Base-by-base conservation (phyloP, 2,329 filamentous ascomycete genomes). In the Colletotrichum godetiae region DNA sequence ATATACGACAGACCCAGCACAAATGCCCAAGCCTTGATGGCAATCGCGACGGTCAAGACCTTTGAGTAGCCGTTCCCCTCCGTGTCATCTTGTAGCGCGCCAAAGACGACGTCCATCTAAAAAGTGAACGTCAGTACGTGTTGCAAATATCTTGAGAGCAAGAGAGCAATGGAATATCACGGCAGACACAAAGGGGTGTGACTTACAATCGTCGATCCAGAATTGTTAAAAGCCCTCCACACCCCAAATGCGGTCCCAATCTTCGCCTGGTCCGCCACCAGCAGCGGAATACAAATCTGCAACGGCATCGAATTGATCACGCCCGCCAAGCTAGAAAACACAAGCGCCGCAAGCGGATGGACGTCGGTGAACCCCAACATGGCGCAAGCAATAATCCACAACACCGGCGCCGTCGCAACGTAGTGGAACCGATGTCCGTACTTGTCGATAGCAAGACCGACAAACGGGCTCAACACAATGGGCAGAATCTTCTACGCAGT, bases 81-180 rank as follows among this genome's bases (percentile, higher is more conserved):
- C 1, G 76, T 78, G 0, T 69, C 68, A 2, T 78, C 76, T 61
- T 78, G 77, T 1, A 78, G 31, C 11, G 75, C 76, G 12, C 76
- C 77, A n/a, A 69, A 78, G 0, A 76, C 76, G 3, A 78, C 76
- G 22, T 78, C 76, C 75, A 78, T 78, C 76, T 78, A 2, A 11
- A 59, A 22, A 33, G 19, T 8, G 19, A n/a, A n/a, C 4, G 33
- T 59, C 5, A 42, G 33, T 24, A 59, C 12, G 15, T 31, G 5
- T 31, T 10, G 15, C 24, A 55, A 13, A 4, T 13, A 3, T n/a
- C 10, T 55, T 10, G 10, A 24, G 11, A 24, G 22, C 22, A 13
- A 4, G 7, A 33, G 27, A n/a, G 5, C 3, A 7, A 49, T 6
- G 42, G 7, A 49, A n/a, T 2, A n/a, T 49, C 19, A 1, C 42